phyloP scores from a whole-genome alignment of 2,329 filamentous ascomycete genomes.

The Fusarium gaditjirri region DNA sequence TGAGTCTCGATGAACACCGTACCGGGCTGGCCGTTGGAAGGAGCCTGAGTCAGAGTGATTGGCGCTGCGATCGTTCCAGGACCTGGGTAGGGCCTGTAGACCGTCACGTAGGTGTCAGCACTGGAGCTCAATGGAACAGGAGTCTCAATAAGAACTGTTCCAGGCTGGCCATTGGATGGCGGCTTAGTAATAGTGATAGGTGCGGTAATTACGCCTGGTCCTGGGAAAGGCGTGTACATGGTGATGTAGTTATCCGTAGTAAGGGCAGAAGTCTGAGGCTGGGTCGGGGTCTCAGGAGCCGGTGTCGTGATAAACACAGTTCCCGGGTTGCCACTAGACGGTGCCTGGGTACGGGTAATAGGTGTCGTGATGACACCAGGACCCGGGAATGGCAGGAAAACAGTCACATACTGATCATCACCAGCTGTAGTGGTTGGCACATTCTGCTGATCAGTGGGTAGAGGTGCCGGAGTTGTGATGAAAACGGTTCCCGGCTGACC shows the following conservation, averaged over 20 bases:
- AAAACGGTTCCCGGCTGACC: conserved; percentile 19
- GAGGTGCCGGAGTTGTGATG: conserved; percentile 11
- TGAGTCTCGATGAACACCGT: conserved; percentile 34
- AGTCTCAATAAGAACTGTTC: conserved; percentile 30
- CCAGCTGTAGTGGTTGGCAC: not conserved
- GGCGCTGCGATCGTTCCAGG: conserved; percentile 29
- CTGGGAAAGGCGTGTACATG: conserved; percentile 30
- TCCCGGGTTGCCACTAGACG: conserved; percentile 12
- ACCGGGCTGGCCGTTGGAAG: conserved; percentile 29
- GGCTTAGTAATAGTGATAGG: conserved; percentile 28
- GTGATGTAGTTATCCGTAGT: conserved; percentile 27
- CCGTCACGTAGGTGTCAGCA: conserved; percentile 26
- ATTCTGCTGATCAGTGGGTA: not conserved
- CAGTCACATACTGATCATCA: conserved; percentile 9
- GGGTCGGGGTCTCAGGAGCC: not conserved
- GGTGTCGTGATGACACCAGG: conserved; percentile 26
- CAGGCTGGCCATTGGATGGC: conserved; percentile 22
- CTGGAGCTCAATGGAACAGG: conserved; percentile 22
- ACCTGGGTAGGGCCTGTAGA: conserved; percentile 32
- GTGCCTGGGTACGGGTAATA: conserved; percentile 23
- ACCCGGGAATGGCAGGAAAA: conserved; percentile 21
- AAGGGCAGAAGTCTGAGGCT: not conserved
- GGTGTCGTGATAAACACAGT: conserved; percentile 34
- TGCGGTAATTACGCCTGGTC: conserved; percentile 17
- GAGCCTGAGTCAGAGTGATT: conserved; percentile 29